Evolutionary conservation across 2,329 filamentous ascomycete genomes (phyloP).

Genomic region (Stagonosporopsis tanaceti): DNA sequence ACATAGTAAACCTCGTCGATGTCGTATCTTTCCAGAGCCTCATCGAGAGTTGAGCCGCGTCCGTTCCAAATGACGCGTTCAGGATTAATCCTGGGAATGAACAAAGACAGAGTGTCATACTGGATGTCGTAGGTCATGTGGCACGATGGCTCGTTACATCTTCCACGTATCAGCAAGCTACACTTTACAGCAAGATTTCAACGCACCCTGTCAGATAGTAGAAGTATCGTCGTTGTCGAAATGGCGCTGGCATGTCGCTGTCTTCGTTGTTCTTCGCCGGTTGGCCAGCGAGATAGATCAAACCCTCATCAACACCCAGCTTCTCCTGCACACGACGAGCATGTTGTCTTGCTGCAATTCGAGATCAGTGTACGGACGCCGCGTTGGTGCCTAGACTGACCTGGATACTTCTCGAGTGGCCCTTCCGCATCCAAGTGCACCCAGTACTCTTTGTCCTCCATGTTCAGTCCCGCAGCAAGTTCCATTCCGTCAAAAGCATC

Average conservation of each 20-base stretch:
- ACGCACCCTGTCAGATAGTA: constrained; percentile 65
- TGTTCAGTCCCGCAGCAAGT: constrained; percentile 39
- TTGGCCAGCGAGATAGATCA: constrained; percentile 66
- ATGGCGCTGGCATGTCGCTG: constrained; percentile 64
- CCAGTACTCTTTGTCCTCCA: constrained; percentile 44
- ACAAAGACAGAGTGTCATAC: constrained; percentile 72
- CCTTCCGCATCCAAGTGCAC: constrained; percentile 45
- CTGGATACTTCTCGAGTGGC: constrained; percentile 51
- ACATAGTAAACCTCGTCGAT: constrained; percentile 73
- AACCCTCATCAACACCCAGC: constrained; percentile 48
- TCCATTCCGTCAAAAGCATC: constrained; percentile 37
- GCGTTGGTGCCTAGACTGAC: constrained; percentile 28
- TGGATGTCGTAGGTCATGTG: constrained; percentile 65
- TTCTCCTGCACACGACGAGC: constrained; percentile 48
- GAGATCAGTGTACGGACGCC: background rate
- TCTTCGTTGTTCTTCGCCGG: constrained; percentile 62
- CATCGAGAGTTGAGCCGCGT: constrained; percentile 65
- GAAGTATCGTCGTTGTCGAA: constrained; percentile 69
- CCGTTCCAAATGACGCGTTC: constrained; percentile 71
- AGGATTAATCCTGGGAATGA: constrained; percentile 74
- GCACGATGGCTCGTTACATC: constrained; percentile 61
- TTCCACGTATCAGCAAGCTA: constrained; percentile 28
- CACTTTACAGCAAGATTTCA: background rate
- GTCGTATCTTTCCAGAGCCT: constrained; percentile 69
- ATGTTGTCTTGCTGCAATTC: constrained; percentile 50